phyloP scores from a whole-genome alignment of 192 early-diverging fungal genomes.

The Martensiomyces pterosporus region DNA sequence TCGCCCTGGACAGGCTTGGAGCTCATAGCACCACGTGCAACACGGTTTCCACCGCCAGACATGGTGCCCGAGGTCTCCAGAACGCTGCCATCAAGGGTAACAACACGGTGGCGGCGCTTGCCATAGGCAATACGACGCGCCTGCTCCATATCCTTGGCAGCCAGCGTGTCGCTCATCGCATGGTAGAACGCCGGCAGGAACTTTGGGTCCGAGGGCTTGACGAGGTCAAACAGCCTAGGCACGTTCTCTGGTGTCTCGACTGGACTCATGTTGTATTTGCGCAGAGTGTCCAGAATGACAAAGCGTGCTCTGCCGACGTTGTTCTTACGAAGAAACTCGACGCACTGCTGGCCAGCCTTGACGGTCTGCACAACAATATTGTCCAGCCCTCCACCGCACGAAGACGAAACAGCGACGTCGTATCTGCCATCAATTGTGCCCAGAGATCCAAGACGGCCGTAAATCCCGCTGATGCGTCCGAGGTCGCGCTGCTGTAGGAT shows the following conservation, averaged over 20 bases:
- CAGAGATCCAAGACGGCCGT: conserved; percentile 90
- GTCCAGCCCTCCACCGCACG: conserved; percentile 70
- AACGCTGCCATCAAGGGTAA: conserved; percentile 87
- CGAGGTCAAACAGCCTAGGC: conserved; percentile 86
- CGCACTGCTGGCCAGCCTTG: conserved; percentile 77
- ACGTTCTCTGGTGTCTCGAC: conserved; percentile 72
- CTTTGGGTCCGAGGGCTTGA: conserved; percentile 67
- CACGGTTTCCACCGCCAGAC: conserved; percentile 81
- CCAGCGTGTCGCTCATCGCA: conserved; percentile 80
- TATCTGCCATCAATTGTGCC: conserved; percentile 91
- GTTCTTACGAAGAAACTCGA: conserved; percentile 81
- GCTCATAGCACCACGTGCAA: conserved; percentile 83
- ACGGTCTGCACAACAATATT: conserved; percentile 91
- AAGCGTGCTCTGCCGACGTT: conserved; percentile 85
- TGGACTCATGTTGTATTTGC: conserved; percentile 44
- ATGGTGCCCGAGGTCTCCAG: conserved; percentile 92
- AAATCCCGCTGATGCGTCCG: conserved; percentile 72
- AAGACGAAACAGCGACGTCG: conserved; percentile 93
- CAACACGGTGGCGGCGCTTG: conserved; percentile 79
- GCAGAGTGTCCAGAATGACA: conserved; percentile 74
- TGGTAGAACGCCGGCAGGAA: conserved; percentile 85
- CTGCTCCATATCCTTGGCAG: conserved; percentile 74
- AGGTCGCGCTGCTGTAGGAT: conserved; percentile 67
- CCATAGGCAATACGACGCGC: conserved; percentile 89
- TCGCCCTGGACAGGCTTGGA: conserved; percentile 62